Evolutionary conservation across 139 green algal species (phyloP).

Genomic region (Deuterostichococcus epilithicus): DNA sequence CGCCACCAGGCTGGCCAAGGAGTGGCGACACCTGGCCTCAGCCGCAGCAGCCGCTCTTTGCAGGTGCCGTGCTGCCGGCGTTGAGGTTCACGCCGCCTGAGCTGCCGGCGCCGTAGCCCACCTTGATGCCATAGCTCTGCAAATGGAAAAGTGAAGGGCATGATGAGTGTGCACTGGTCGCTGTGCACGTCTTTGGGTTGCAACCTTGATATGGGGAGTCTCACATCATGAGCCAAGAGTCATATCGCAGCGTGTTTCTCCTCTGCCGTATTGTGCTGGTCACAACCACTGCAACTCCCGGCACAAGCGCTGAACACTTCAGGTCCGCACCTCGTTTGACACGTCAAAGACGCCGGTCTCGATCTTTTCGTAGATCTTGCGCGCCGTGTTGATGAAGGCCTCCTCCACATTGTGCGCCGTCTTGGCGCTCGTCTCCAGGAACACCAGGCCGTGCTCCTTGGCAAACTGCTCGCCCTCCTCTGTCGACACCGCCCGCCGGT

Average conservation of each 20-base stretch:
- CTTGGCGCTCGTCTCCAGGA: conserved; percentile 97
- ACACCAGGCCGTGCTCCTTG: conserved; percentile 96
- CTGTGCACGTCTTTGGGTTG: no score
- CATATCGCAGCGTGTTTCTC: no score
- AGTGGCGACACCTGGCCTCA: background rate
- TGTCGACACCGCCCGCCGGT: conserved; percentile 86
- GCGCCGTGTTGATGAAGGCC: conserved; percentile 97
- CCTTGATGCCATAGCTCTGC: conserved; percentile 95
- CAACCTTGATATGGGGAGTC: no score
- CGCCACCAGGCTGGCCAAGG: no score
- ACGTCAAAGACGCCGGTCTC: conserved; percentile 94
- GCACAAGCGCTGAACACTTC: no score
- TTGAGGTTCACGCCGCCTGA: conserved; percentile 27
- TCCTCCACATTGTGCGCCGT: conserved; percentile 99
- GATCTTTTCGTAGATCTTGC: conserved; percentile 98
- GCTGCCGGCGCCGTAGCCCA: conserved; percentile 83
- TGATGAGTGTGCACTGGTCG: no score
- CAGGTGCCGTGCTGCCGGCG: conserved; percentile 21
- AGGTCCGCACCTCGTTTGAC: conserved; percentile 83
- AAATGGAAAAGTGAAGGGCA: no score
- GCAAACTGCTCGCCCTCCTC: conserved; percentile 99
- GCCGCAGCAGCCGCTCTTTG: conserved; percentile 26
- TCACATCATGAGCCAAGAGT: no score
- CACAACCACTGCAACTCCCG: no score
- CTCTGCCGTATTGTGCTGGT: no score